A percentile compares a stretch with the other conserved stretches of the same genome.
Evolutionary conservation across 2,329 filamentous ascomycete genomes (phyloP).

Genomic region (Trichoderma pleuroti): DNA sequence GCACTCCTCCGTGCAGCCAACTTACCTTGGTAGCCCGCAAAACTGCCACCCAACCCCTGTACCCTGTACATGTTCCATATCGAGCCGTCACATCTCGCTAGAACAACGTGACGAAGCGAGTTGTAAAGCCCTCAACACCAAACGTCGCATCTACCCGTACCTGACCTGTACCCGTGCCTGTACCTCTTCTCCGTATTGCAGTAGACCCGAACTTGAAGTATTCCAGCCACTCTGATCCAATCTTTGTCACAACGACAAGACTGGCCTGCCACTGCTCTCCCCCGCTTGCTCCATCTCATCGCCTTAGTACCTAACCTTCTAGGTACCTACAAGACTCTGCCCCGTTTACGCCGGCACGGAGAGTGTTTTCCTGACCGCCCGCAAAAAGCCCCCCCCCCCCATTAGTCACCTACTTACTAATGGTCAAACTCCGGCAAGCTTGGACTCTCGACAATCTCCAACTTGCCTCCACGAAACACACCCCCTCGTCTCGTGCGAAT

Average conservation of each 20-base stretch:
- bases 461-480: slow-evolving; percentile 5
- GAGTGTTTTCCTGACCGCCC: not conserved
- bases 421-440: not conserved
- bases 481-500: slow-evolving; percentile 1
- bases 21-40: not conserved
- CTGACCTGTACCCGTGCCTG: not conserved
- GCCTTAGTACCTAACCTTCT: too few species aligned
- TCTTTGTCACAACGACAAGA: not conserved
- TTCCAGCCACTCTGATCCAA: not conserved
- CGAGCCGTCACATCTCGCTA: not conserved
- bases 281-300: not conserved
- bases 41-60: not conserved
- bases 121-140: slow-evolving; percentile 1
- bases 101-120: not conserved
- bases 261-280: too few species aligned
- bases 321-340: not conserved
- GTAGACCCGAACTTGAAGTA: not conserved
- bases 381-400: not conserved
- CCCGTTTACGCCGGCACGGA: not conserved
- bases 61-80: not conserved
- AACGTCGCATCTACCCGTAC: not conserved
- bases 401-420: too few species aligned
- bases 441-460: slow-evolving; percentile 10
- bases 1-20: not conserved
- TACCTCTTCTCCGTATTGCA: not conserved